Evolutionary conservation across 495 filamentous ascomycete genomes (phyloP), one percentile per base, ranked within the genome.

Genomic region (Tuber magnatum): DNA sequence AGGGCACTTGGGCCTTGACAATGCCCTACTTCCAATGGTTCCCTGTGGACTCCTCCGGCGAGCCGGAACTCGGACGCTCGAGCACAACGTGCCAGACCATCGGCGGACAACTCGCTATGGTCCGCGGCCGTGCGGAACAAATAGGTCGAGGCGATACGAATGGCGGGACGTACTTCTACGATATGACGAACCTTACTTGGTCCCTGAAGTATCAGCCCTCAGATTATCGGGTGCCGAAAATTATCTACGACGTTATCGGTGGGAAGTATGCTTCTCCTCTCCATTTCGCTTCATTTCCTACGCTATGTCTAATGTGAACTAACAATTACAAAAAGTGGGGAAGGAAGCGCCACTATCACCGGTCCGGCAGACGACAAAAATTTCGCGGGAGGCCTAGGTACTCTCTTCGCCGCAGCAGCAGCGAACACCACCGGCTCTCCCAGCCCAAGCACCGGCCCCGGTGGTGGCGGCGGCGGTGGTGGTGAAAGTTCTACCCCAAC

Each of bases 201-300:
- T 5, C 28, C 14, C 12, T 16, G 7, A 35, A 65, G 56, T 65
- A 65, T 20, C 56, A 65, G 56, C 56, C 56, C 16, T 65, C 56
- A 35, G 28, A 35, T 32, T 79, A 79, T 20, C 44, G 73, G 16
- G 76, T 79, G 5, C 77, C 77, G 41, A 18, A 46, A 41, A 22
- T 22, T 20, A 18, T 79, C 42, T 65, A 1, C 22, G 51, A 48
- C 8, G 56, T 68, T 70, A 79, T 79, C 32, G 77, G 77, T 56
- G 77, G 77, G 41, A 18, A 39, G 77, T 79, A 75, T 22, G 77
- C 73, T 41, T 44, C 40, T 20, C 32, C 38, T 38, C 46, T 38
- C 35, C 24, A 39, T 28, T 8, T 39, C 69, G 10, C 22, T 12
- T 20, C 65, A 4, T 43, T 41, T 71, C 14, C 44, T 42, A 0